A percentile compares a stretch with the other conserved stretches of the same genome.
Conservation (phyloP, 2,329 filamentous ascomycete genomes). For the Gaeumannomyces sp. region DNA sequence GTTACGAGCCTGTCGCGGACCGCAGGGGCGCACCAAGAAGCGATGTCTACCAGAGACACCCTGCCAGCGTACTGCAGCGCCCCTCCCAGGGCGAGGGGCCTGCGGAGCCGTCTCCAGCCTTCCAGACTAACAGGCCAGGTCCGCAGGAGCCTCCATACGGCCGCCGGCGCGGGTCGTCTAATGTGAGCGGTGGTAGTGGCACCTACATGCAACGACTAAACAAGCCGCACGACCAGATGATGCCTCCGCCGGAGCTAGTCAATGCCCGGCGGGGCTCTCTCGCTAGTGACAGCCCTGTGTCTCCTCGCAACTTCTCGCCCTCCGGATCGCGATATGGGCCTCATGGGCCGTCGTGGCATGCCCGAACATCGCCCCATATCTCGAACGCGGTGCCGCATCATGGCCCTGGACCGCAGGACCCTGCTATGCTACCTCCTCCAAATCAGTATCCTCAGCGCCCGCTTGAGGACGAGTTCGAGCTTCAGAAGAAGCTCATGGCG, state of each 20-base stretch:
- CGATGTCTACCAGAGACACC: constrained; percentile 63
- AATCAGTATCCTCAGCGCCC: constrained; percentile 19
- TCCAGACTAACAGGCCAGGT: constrained; percentile 69
- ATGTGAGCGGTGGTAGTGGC: constrained; percentile 81
- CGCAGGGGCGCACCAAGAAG: constrained; percentile 64
- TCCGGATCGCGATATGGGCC: constrained; percentile 30
- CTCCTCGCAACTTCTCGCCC: constrained; percentile 37
- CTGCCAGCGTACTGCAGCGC: constrained; percentile 68
- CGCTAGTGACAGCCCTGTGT: constrained; percentile 43
- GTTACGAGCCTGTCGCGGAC: constrained; percentile 83
- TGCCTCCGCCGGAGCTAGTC: constrained; percentile 37
- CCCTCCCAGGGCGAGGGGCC: constrained; percentile 53
- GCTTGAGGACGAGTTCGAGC: constrained; percentile 51
- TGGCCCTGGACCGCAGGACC: constrained; percentile 22
- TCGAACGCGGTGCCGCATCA: constrained; percentile 6
- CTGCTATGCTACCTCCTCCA: constrained; percentile 5
- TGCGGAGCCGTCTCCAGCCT: constrained; percentile 75
- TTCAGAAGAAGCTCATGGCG: constrained; percentile 66
- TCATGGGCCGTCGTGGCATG: constrained; percentile 38
- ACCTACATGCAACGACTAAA: constrained; percentile 53
- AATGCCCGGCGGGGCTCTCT: constrained; percentile 43
- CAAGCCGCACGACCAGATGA: constrained; percentile 36
- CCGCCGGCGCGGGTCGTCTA: constrained; percentile 80
- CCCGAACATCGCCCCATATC: constrained; percentile 11
- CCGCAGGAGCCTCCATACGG: constrained; percentile 62